Conservation (phyloP, 345 rosid species). For the Linum usitatissimum region DNA sequence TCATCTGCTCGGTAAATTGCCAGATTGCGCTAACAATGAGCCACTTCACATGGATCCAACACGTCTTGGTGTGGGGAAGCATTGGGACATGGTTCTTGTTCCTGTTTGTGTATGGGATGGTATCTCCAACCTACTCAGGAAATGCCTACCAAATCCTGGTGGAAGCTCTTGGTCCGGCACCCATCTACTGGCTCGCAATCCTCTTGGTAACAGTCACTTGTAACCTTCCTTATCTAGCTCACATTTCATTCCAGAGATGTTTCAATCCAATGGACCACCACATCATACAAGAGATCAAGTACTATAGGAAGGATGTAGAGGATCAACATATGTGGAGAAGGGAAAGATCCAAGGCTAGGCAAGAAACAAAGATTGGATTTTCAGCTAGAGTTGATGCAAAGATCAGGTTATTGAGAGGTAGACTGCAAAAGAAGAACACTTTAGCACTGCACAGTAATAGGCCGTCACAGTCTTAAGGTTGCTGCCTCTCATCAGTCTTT, state of each 20-base stretch:
- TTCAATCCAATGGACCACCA: conserved; percentile 88
- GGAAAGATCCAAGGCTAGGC: conserved; percentile 82
- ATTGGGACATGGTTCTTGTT: conserved; percentile 71
- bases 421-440: conserved; percentile 49
- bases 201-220: conserved; percentile 55
- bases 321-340: conserved; percentile 76
- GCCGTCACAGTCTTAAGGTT: conserved; percentile 25
- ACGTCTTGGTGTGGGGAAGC: conserved; percentile 83
- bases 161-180: conserved; percentile 78
- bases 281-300: conserved; percentile 87
- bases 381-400: conserved; percentile 88
- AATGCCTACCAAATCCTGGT: conserved; percentile 54
- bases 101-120: conserved; percentile 54
- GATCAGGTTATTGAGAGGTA: conserved; percentile 64
- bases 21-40: conserved; percentile 86
- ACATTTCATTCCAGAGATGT: conserved; percentile 64
- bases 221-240: conserved; percentile 50
- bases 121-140: conserved; percentile 46
- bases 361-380: conserved; percentile 92
- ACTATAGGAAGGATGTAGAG: conserved; percentile 62
- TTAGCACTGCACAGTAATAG: conserved; percentile 19
- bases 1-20: conserved; percentile 78
- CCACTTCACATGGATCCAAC: conserved; percentile 97
- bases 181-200: conserved; percentile 63
- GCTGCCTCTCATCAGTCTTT: not conserved